Percentiles rank a stretch among this genome's conserved stretches.
phyloP scores from a whole-genome alignment of 176 grass and related monocot genomes.

The Zizania latifolia region DNA sequence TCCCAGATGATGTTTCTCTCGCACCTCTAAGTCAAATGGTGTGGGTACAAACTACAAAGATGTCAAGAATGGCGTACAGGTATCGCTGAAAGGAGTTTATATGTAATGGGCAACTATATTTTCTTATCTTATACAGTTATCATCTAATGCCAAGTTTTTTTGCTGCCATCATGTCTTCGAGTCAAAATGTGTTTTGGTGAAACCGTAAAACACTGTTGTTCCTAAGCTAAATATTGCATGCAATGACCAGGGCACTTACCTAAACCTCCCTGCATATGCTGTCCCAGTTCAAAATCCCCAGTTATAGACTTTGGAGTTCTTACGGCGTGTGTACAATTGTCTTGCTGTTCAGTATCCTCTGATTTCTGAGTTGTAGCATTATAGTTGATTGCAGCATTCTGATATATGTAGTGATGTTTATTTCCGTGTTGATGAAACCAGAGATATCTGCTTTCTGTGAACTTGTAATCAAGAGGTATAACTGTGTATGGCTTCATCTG shows the following conservation, averaged over 20 bases:
- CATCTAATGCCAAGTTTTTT: background rate
- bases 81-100: background rate
- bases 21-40: background rate
- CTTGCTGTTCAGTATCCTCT: background rate
- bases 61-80: background rate
- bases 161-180: background rate
- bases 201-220: background rate
- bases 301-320: background rate
- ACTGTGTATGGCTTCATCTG: background rate
- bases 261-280: background rate
- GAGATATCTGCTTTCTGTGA: background rate
- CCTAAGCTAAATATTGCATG: background rate
- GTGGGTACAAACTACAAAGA: background rate
- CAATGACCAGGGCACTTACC: background rate
- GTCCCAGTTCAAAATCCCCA: background rate
- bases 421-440: background rate
- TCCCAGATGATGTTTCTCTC: background rate
- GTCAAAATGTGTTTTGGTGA: too few species aligned
- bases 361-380: background rate
- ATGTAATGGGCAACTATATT: conserved; percentile 2
- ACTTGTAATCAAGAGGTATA: background rate
- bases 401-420: background rate
- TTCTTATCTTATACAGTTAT: background rate
- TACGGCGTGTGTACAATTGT: background rate
- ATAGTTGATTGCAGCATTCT: background rate